A percentile compares a stretch with the other conserved stretches of the same genome.
phyloP scores from a whole-genome alignment of 2,329 filamentous ascomycete genomes.

The Elsinoe australis region DNA sequence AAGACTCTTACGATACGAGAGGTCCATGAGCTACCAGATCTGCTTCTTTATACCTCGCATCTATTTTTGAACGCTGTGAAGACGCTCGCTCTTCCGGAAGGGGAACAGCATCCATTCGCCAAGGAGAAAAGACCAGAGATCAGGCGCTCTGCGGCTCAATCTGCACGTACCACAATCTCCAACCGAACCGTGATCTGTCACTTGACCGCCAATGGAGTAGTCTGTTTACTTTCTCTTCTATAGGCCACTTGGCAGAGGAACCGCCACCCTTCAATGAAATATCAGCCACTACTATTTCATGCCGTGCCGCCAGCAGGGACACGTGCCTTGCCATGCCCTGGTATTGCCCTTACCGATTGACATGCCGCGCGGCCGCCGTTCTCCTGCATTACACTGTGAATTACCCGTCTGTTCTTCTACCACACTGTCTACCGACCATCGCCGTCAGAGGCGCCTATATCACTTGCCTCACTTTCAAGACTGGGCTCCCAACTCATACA shows the following conservation, averaged over 20 bases:
- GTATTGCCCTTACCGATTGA: not conserved
- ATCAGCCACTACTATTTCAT: conserved; percentile 13
- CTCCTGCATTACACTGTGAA: not conserved
- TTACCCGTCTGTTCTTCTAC: not conserved
- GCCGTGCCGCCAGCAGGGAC: not conserved
- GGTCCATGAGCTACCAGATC: too few relatives aligned
- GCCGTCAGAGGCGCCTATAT: conserved; percentile 2
- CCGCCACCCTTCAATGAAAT: too few relatives aligned
- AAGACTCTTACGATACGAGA: too few relatives aligned
- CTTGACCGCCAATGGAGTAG: not conserved
- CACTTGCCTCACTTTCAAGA: too few relatives aligned
- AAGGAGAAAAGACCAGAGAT: too few relatives aligned
- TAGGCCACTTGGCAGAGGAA: conserved; percentile 3
- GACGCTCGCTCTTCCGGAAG: too few relatives aligned
- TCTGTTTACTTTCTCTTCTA: conserved; percentile 1
- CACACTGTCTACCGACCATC: not conserved
- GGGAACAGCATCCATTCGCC: too few relatives aligned
- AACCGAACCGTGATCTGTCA: not conserved
- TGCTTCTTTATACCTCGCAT: too few relatives aligned
- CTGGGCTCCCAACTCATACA: too few relatives aligned
- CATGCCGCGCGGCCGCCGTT: conserved; percentile 8
- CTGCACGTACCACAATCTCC: too few relatives aligned
- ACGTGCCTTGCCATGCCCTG: conserved; percentile 1
- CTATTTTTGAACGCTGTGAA: too few relatives aligned
- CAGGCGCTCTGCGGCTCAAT: too few relatives aligned